These are phyloP conservation scores for Porcisia hertigi DNA, from an alignment of 208 protist genomes.

Conservation along the genomic window DNA sequence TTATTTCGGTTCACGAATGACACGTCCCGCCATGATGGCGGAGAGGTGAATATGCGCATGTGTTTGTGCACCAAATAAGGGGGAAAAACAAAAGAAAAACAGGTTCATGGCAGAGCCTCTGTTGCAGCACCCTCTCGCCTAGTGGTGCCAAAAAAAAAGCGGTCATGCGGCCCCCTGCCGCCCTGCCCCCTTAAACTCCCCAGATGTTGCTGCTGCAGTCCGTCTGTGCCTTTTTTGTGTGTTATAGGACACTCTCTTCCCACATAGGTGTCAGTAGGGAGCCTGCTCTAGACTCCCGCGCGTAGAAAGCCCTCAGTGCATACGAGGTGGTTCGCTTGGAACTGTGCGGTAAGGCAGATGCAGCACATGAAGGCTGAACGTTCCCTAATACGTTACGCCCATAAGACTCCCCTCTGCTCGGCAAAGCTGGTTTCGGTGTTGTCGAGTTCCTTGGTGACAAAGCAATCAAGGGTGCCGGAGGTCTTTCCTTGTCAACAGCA, in stretches of 20 bases:
- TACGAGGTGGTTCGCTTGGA: slow-evolving; percentile 12
- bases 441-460: background rate
- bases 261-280: slow-evolving; percentile 12
- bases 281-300: slow-evolving; percentile 8
- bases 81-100: too few relatives aligned
- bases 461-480: background rate
- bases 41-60: background rate
- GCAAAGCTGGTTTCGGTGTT: background rate
- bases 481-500: background rate
- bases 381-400: background rate
- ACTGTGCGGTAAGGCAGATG: slow-evolving; percentile 2
- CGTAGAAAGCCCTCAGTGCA: slow-evolving; percentile 16
- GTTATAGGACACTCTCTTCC: background rate
- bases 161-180: background rate
- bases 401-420: background rate
- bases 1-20: too few relatives aligned
- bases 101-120: too few relatives aligned
- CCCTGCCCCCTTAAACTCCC: too few relatives aligned
- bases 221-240: background rate
- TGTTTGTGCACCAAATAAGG: background rate
- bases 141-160: background rate
- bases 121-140: background rate
- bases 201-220: background rate
- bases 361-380: background rate
- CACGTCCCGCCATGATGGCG: too few relatives aligned